Evolutionary conservation across 768 basidiomycete species (phyloP), one percentile per base, ranked within the genome.

Genomic region (Cantharellus anzutake): DNA sequence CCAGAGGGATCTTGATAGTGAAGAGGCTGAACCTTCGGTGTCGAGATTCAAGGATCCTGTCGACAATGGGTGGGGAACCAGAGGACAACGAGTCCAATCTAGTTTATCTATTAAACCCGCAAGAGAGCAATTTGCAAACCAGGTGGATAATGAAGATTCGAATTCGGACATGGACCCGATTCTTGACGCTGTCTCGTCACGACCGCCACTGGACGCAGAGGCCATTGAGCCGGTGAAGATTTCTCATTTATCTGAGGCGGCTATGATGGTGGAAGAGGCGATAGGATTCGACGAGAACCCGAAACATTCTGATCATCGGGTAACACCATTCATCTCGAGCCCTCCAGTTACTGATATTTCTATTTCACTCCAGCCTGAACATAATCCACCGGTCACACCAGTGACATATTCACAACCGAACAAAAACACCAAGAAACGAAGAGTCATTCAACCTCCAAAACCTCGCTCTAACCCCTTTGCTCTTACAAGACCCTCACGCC

Each of bases 391-490:
- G 20, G 20, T 29, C 20, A 29, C 20, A 29, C 20, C 20, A 29
- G 20, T 29, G 20, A 29, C 20, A 29, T 29, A 29, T 29, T 29
- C 20, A 29, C 20, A 29, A 29, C 20, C 20, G 20, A 29, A 75
- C 3, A 74, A 62, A 57, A 52, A 60, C 38, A 62, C 37, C 44
- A n/a, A 35, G 40, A 7, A n/a, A 42, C 61, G 20, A 16, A 51
- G 70, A 56, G 11, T 11, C 42, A 37, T 11, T 5, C 5, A 39
- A 40, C 37, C 37, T 40, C 56, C 38, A 7, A 14, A 14, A 5
- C 11, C 56, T 40, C 56, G 38, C 14, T 37, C 38, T 16, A 86
- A 84, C 69, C 80, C 81, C 0, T 89, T 88, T 64, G 76, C 75
- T 42, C 73, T 79, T 11, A 40, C 56, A 40, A 16, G 7, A 11